A percentile compares a stretch with the other conserved stretches of the same genome.
Conservation (phyloP, 169 alveolate genomes). For the Amoebophrya sp. region DNA sequence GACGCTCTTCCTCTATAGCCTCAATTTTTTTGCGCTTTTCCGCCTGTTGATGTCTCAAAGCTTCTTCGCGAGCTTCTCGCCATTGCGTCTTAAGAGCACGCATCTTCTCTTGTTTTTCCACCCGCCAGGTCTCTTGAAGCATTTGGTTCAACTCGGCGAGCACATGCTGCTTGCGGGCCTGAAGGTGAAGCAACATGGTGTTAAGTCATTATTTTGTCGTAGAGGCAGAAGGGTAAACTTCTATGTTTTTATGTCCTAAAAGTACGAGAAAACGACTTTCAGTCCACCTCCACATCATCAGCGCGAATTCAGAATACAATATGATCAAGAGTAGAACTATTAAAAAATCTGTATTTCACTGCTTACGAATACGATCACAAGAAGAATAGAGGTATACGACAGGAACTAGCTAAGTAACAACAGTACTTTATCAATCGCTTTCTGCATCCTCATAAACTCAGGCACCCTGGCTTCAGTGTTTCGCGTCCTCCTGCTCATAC, state of each 20-base stretch:
- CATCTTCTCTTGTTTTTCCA: background rate
- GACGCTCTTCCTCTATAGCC: background rate
- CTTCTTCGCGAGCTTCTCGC: background rate
- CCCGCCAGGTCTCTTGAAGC: background rate
- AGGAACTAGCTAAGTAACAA: too few species aligned
- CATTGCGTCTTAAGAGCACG: background rate
- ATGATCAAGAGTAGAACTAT: too few species aligned
- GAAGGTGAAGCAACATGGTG: too few species aligned
- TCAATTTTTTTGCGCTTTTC: background rate
- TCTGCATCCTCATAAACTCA: background rate
- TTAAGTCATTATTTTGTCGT: too few species aligned
- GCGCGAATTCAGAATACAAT: too few species aligned
- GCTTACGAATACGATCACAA: too few species aligned
- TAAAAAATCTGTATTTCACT: too few species aligned
- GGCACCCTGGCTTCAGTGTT: background rate
- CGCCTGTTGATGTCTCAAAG: background rate
- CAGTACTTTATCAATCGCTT: background rate
- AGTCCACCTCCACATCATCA: too few species aligned
- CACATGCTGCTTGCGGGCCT: conserved; percentile 13
- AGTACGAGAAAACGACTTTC: too few species aligned
- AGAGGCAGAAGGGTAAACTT: too few species aligned
- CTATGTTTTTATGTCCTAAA: too few species aligned
- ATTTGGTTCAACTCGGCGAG: background rate
- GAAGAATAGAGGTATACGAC: too few species aligned
- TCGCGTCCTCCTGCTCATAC: background rate